phyloP scores from a whole-genome alignment of 2,329 filamentous ascomycete species.

The Samsoniella hepiali region DNA sequence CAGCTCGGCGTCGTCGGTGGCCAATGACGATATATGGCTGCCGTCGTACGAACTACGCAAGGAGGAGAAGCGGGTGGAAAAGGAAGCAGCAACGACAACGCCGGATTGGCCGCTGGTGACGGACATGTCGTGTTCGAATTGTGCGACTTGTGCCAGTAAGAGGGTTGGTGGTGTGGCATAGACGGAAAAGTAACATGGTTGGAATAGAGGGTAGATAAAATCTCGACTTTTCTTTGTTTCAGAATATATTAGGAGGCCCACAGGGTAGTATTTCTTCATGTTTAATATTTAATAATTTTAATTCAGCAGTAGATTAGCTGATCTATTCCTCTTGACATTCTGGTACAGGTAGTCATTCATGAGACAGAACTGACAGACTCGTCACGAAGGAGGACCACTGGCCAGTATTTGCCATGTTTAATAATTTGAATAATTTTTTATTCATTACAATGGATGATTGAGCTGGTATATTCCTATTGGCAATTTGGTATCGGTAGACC shows the following conservation, averaged over 20 bases:
- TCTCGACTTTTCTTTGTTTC: background rate
- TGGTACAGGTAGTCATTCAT: no score
- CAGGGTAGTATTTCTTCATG: no score
- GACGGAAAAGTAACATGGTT: background rate
- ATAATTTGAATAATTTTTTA: no score
- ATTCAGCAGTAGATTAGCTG: no score
- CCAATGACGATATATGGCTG: constrained; percentile 9
- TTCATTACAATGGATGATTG: no score
- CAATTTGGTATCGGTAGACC: no score
- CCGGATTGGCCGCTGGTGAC: background rate
- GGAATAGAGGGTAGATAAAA: background rate
- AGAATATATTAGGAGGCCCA: no score
- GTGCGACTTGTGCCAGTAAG: background rate
- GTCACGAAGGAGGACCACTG: background rate
- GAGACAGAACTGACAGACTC: background rate
- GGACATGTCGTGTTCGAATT: background rate
- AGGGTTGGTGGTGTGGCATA: background rate
- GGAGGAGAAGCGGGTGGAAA: background rate
- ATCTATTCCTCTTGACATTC: no score
- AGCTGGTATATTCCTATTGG: no score
- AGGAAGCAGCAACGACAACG: background rate
- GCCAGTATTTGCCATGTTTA: no score
- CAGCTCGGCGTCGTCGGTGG: background rate
- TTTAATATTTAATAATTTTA: no score
- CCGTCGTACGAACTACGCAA: constrained; percentile 1